These are phyloP conservation scores for Colletotrichum tabaci DNA, from an alignment of 2,329 filamentous ascomycete genomes.

Conservation along the genomic window DNA sequence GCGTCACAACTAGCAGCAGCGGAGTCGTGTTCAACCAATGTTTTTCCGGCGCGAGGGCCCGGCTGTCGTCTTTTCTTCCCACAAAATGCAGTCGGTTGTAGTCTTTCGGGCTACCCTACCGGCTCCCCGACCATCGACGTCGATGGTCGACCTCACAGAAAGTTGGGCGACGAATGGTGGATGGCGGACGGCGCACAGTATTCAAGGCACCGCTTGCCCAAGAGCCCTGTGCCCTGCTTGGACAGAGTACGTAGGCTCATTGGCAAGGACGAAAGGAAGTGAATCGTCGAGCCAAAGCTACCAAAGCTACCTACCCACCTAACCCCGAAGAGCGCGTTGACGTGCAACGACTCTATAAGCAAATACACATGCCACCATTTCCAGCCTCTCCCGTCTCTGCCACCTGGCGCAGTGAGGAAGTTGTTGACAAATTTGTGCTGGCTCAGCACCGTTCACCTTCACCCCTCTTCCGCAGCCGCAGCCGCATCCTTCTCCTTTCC, in stretches of 20 bases:
- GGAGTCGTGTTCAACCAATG: constrained; percentile 1
- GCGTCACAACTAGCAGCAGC: neutral
- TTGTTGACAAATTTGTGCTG: too few relatives aligned
- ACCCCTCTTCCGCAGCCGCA: neutral
- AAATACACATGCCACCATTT: neutral
- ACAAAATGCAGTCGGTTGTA: neutral
- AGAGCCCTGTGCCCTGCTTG: too few relatives aligned
- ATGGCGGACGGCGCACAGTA: neutral
- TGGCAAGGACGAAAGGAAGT: neutral
- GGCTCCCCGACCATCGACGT: too few relatives aligned
- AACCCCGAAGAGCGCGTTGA: too few relatives aligned
- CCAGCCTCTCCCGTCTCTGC: neutral
- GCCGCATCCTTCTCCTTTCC: neutral
- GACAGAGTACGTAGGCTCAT: neutral
- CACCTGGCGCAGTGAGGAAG: too few relatives aligned
- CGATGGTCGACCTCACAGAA: too few relatives aligned
- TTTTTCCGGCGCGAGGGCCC: neutral
- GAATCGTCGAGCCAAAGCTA: neutral
- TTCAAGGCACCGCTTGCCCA: neutral
- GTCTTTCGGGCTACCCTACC: neutral
- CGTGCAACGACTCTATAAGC: too few relatives aligned
- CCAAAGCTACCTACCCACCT: too few relatives aligned
- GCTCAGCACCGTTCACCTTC: neutral
- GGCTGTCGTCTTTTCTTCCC: neutral
- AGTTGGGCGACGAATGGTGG: too few relatives aligned